phyloP scores from a whole-genome alignment of 148 eudicot species.

The Chenopodium berlandieri region DNA sequence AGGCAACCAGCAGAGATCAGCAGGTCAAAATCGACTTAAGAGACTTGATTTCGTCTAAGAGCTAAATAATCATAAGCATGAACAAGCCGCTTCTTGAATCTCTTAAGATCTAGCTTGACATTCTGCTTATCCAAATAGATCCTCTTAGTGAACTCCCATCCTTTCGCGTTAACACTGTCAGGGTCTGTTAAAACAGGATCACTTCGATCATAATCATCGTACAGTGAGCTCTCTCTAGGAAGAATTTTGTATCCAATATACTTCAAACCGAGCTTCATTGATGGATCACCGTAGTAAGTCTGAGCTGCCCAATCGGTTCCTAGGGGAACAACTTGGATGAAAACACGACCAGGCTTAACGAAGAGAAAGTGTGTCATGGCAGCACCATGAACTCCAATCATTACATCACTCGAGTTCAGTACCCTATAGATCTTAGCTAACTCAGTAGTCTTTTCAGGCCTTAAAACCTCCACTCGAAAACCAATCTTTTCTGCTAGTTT shows the following conservation, averaged over 20 bases:
- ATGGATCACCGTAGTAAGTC: slow-evolving; percentile 76
- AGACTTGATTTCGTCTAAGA: slow-evolving; percentile 29
- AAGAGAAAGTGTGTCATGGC: slow-evolving; percentile 87
- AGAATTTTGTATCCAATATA: slow-evolving; percentile 69
- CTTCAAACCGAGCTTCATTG: slow-evolving; percentile 63
- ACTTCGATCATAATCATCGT: slow-evolving; percentile 45
- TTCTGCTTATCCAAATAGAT: slow-evolving; percentile 81
- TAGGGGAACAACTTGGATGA: slow-evolving; percentile 76
- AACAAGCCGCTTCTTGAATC: slow-evolving; percentile 66
- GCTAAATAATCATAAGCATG: slow-evolving; percentile 54
- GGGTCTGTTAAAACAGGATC: slow-evolving; percentile 73
- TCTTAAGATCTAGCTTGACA: slow-evolving; percentile 59
- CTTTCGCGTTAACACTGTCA: slow-evolving; percentile 49
- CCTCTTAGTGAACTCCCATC: slow-evolving; percentile 86
- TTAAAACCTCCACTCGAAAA: slow-evolving; percentile 50
- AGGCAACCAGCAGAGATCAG: neutral
- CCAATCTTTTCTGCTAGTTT: slow-evolving; percentile 68
- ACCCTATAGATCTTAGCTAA: slow-evolving; percentile 61
- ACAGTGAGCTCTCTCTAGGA: slow-evolving; percentile 80
- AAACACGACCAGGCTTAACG: slow-evolving; percentile 61
- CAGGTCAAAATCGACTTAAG: neutral
- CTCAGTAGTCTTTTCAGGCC: slow-evolving; percentile 60
- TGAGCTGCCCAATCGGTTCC: slow-evolving; percentile 91
- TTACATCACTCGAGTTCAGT: slow-evolving; percentile 70
- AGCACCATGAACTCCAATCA: slow-evolving; percentile 92